A percentile compares a stretch with the other conserved stretches of the same genome.
Conservation (phyloP, 208 protist species). For the Trypanosomatidae sp. region DNA sequence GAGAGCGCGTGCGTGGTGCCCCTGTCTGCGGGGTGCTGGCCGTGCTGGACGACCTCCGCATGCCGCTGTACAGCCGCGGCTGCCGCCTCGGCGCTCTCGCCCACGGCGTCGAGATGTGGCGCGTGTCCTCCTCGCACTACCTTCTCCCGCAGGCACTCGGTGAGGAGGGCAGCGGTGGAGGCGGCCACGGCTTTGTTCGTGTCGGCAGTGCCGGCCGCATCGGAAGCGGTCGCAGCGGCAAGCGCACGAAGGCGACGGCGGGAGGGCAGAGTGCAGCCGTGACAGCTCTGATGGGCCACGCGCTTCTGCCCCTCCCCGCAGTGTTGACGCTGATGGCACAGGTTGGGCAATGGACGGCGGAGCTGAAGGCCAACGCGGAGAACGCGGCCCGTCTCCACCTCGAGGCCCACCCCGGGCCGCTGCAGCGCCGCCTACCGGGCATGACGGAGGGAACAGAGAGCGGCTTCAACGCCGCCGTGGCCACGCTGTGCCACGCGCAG, state of each 20-base stretch:
- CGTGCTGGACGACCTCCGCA: conserved; percentile 65
- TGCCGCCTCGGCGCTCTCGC: conserved; percentile 53
- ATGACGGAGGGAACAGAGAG: conserved; percentile 43
- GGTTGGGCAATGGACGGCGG: too few species aligned
- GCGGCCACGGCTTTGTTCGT: too few species aligned
- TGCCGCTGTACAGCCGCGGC: conserved; percentile 62
- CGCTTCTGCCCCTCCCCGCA: too few species aligned
- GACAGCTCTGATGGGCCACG: too few species aligned
- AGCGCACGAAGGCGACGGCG: too few species aligned
- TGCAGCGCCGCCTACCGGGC: conserved; percentile 47
- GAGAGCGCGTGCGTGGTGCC: conserved; percentile 48
- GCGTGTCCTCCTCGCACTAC: conserved; percentile 61
- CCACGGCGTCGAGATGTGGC: conserved; percentile 61
- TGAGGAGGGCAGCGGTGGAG: conserved; percentile 9
- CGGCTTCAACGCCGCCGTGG: conserved; percentile 37
- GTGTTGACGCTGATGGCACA: too few species aligned
- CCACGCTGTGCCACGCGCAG: conserved; percentile 43
- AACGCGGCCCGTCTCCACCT: conserved; percentile 44
- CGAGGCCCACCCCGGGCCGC: conserved; percentile 32
- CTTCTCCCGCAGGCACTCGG: conserved; percentile 20
- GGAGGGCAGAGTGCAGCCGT: too few species aligned
- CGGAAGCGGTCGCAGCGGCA: conserved; percentile 33
- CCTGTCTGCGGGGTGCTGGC: conserved; percentile 42
- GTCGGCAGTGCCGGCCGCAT: too few species aligned
- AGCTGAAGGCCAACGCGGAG: conserved; percentile 33